phyloP scores from a whole-genome alignment of 148 eudicot species.

The Polygonum aviculare region DNA sequence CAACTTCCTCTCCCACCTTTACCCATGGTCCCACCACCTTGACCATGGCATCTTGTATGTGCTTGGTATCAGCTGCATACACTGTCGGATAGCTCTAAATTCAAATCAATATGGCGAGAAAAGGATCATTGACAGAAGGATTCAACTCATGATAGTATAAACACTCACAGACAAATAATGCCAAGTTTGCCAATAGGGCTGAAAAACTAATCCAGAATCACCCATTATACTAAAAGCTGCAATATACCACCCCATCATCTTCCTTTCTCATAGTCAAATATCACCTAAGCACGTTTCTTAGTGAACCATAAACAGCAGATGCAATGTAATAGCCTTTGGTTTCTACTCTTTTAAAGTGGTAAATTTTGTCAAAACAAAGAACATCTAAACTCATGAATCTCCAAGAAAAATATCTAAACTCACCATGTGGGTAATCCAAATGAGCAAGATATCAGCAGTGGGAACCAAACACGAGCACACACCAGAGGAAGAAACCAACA shows the following conservation, averaged over 20 bases:
- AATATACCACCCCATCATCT: neutral
- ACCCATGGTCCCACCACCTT: slow-evolving; percentile 60
- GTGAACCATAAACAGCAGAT: neutral
- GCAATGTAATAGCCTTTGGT: neutral
- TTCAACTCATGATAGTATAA: neutral
- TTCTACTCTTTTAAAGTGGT: too few relatives aligned
- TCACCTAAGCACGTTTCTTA: neutral
- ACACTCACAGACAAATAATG: neutral
- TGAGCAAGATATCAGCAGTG: slow-evolving; percentile 56
- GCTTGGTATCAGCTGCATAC: slow-evolving; percentile 66
- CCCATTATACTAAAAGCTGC: neutral
- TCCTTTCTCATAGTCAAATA: neutral
- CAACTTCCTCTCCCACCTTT: slow-evolving; percentile 34
- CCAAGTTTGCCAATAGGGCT: neutral
- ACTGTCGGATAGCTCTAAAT: slow-evolving; percentile 86
- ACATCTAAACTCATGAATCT: neutral
- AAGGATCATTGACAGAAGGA: slow-evolving; percentile 17
- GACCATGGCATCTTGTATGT: slow-evolving; percentile 42
- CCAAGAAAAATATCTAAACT: slow-evolving; percentile 4
- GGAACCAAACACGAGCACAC: slow-evolving; percentile 41
- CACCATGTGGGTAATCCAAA: slow-evolving; percentile 79
- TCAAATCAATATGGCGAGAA: slow-evolving; percentile 14
- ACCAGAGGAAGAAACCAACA: slow-evolving; percentile 29
- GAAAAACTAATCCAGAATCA: neutral
- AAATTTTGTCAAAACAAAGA: neutral